Percentiles rank a stretch among this genome's conserved stretches.
phyloP scores from a whole-genome alignment of 352 stramenopile species.

The Phytopythium aichiense region DNA sequence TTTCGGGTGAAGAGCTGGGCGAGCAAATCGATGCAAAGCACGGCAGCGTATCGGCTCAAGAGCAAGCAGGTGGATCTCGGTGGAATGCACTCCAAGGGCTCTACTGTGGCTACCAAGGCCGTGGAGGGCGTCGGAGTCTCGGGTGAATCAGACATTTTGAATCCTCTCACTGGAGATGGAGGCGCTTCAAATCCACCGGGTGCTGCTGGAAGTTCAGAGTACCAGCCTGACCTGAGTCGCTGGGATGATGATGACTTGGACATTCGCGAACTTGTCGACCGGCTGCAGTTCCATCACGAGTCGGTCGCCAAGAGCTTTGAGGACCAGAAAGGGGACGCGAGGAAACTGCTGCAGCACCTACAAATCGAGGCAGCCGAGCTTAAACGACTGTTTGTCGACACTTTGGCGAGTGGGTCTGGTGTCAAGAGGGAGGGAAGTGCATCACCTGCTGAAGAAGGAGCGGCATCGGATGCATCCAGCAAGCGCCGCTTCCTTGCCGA shows the following conservation, averaged over 20 bases:
- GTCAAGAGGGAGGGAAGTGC: not conserved
- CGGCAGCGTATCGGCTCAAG: constrained; percentile 42
- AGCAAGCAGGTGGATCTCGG: constrained; percentile 52
- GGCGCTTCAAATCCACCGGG: not conserved
- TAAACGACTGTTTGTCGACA: constrained; percentile 61
- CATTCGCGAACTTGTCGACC: constrained; percentile 67
- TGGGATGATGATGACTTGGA: constrained; percentile 80
- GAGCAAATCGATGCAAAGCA: constrained; percentile 27
- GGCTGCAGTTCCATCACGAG: constrained; percentile 77
- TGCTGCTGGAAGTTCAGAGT: constrained; percentile 21
- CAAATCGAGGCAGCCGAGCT: constrained; percentile 62
- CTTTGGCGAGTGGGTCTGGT: constrained; percentile 20
- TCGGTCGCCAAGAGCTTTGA: constrained; percentile 69
- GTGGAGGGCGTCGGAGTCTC: not conserved
- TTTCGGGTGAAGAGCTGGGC: constrained; percentile 84
- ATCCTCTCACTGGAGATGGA: not conserved
- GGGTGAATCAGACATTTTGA: not conserved
- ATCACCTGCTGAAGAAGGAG: not conserved
- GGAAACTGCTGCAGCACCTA: constrained; percentile 58
- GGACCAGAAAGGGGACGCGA: constrained; percentile 62
- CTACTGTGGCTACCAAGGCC: constrained; percentile 38
- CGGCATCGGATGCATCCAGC: not conserved
- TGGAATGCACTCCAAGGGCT: constrained; percentile 69
- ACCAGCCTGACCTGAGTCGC: constrained; percentile 48
- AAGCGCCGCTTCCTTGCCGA: constrained; percentile 37